Conservation (phyloP, 805 yeast genomes). For the Sungouiozyma intestinalis region DNA sequence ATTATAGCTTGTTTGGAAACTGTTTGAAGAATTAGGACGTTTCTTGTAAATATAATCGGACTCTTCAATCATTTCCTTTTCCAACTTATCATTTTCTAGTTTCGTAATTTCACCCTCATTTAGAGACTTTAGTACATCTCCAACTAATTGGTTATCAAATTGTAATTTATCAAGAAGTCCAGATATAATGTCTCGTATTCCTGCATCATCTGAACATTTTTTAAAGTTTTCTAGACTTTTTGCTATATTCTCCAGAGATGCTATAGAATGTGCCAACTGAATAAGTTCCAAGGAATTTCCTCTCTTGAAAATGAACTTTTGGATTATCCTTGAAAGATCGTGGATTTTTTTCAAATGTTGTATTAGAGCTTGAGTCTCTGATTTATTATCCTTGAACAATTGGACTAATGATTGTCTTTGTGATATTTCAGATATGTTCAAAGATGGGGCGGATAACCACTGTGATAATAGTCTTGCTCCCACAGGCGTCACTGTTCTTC, state of each 20-base stretch:
- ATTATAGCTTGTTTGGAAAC: background rate
- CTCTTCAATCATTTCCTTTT: background rate
- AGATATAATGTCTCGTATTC: constrained; percentile 19
- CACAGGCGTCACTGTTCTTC: constrained; percentile 66
- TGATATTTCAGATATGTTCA: constrained; percentile 44
- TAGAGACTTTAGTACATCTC: constrained; percentile 33
- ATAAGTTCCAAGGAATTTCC: constrained; percentile 37
- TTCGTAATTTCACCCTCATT: constrained; percentile 30
- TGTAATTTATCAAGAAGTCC: constrained; percentile 23
- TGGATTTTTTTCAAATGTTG: constrained; percentile 35
- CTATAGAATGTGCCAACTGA: constrained; percentile 34
- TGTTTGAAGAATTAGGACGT: background rate
- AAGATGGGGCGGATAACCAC: constrained; percentile 77
- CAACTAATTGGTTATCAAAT: constrained; percentile 34
- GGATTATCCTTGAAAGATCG: constrained; percentile 52
- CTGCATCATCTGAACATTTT: constrained; percentile 14
- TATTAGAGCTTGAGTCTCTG: constrained; percentile 26
- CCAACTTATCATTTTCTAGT: constrained; percentile 1
- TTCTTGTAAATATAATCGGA: background rate
- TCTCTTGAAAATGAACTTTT: constrained; percentile 42
- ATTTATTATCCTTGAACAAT: constrained; percentile 29
- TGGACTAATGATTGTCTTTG: constrained; percentile 45
- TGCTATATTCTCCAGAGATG: constrained; percentile 26
- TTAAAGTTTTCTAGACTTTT: constrained; percentile 5
- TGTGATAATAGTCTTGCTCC: constrained; percentile 72